phyloP scores from a whole-genome alignment of 176 grass and related monocot species.

The Musa beccarii region DNA sequence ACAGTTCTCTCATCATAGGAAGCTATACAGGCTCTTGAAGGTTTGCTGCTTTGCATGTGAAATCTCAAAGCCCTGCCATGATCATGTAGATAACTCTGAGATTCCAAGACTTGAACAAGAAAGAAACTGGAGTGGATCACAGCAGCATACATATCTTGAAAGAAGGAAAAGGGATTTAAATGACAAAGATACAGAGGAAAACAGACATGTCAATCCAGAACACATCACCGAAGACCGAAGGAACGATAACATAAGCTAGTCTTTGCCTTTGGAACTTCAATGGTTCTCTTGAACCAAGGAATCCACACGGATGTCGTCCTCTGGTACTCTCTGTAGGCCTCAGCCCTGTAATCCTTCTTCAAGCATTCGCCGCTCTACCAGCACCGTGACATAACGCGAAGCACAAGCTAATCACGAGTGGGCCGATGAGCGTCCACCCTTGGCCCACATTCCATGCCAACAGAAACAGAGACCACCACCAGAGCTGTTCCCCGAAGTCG shows the following conservation, averaged over 20 bases:
- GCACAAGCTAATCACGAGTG: slow-evolving; percentile 62
- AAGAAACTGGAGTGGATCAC: too few relatives aligned
- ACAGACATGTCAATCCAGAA: background rate
- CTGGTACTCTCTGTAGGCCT: slow-evolving; percentile 59
- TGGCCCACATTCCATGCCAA: slow-evolving; percentile 75
- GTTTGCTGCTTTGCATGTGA: too few relatives aligned
- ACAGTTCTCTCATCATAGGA: too few relatives aligned
- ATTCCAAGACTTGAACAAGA: too few relatives aligned
- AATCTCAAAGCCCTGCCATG: too few relatives aligned
- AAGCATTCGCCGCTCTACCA: slow-evolving; percentile 74
- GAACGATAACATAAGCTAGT: background rate
- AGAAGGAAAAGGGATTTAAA: background rate
- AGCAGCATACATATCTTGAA: background rate
- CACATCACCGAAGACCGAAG: background rate
- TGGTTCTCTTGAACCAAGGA: slow-evolving; percentile 66
- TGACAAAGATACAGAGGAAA: background rate
- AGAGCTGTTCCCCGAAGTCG: slow-evolving; percentile 82
- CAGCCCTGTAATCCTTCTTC: slow-evolving; percentile 53
- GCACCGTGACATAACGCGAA: slow-evolving; percentile 76
- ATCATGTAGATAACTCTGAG: too few relatives aligned
- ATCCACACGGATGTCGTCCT: slow-evolving; percentile 66
- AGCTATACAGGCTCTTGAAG: too few relatives aligned
- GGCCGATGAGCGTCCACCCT: slow-evolving; percentile 57
- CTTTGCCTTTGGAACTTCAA: slow-evolving; percentile 21
- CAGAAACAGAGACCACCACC: slow-evolving; percentile 81